Base-by-base conservation (phyloP, 495 filamentous ascomycete genomes). In the Sporormia fimetaria region DNA sequence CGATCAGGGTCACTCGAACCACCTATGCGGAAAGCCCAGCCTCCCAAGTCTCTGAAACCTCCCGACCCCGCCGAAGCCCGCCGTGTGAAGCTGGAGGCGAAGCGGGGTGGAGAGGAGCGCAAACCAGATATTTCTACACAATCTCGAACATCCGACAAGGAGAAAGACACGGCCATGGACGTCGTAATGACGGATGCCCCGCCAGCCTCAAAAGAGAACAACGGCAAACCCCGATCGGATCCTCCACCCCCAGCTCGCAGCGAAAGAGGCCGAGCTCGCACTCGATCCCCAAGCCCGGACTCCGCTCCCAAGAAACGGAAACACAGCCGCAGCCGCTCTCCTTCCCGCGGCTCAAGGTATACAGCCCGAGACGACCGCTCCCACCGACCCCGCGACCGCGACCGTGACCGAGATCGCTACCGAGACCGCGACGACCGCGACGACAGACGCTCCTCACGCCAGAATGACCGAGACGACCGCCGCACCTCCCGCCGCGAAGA, bases 391-490 rank as follows among this genome's bases (percentile, higher is more conserved):
- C 40, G 68, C 64, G 29, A 69, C 63, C 20, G 49, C 63, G 49
- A 71, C 68, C 22, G 60, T 70, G 51, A 73, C 69, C 47, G 63
- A 65, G 55, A 71, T 67, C 14, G 56, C 73, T 57, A 73, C 65
- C 39, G 64, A 71, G 40, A 44, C 52, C 38, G 57, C 56, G 42
- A 60, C 59, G 22, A 52, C 61, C 44, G 60, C 49, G 16, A 55
- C 55, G 21, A 56, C 45, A 16, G 44, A 36, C 38, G 45, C 21
- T 54, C 60, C 2, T 59, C 57, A 52, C 23, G 24, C 42, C 21
- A 27, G 43, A 28, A 52, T n/a, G n/a, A n/a, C n/a, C n/a, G n/a
- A 40, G 33, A 54, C 51, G 21, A 54, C 54, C 28, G 46, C 51
- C 12, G 47, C 37, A 25, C 30, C 51, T 28, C 36, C 47, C 21